Percentiles rank a stretch among this genome's conserved stretches.
Conservation (phyloP, 306 rosid genomes). For the Acacia crassicarpa region DNA sequence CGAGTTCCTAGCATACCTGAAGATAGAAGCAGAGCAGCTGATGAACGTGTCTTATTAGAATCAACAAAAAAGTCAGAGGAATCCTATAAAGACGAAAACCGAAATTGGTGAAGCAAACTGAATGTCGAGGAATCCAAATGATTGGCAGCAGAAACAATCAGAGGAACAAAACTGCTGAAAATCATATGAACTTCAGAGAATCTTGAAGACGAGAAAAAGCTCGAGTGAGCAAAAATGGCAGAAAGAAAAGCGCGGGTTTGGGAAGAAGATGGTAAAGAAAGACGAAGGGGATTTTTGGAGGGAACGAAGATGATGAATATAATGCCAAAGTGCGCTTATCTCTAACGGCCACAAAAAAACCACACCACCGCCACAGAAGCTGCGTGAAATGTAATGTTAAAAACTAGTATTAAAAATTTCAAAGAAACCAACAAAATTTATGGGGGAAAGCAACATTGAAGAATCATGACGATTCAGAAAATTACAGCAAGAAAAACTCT, state of each 20-base stretch:
- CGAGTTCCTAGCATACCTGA: constrained; percentile 4
- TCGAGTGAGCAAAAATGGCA: constrained; percentile 1
- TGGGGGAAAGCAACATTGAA: neutral
- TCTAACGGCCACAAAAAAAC: constrained; percentile 55
- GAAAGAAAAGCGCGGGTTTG: constrained; percentile 21
- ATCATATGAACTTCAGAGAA: constrained; percentile 12
- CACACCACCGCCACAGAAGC: constrained; percentile 30
- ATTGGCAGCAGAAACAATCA: constrained; percentile 42
- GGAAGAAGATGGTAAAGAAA: constrained; percentile 33
- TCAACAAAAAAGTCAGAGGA: constrained; percentile 1
- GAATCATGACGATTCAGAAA: neutral
- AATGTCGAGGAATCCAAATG: constrained; percentile 4
- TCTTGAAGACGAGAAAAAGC: constrained; percentile 12
- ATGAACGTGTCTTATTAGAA: neutral
- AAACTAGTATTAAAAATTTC: constrained; percentile 15
- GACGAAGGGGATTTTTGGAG: constrained; percentile 44
- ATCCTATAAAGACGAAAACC: neutral
- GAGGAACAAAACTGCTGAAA: constrained; percentile 4
- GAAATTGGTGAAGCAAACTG: constrained; percentile 25
- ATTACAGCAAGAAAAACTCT: neutral
- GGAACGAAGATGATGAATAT: constrained; percentile 46
- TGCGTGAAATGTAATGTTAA: constrained; percentile 46
- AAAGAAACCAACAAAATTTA: neutral
- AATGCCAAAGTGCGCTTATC: constrained; percentile 67
- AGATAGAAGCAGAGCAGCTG: neutral